Evolutionary conservation across 2,329 filamentous ascomycete species (phyloP).

Genomic region (Exophiala lecanii-corni): DNA sequence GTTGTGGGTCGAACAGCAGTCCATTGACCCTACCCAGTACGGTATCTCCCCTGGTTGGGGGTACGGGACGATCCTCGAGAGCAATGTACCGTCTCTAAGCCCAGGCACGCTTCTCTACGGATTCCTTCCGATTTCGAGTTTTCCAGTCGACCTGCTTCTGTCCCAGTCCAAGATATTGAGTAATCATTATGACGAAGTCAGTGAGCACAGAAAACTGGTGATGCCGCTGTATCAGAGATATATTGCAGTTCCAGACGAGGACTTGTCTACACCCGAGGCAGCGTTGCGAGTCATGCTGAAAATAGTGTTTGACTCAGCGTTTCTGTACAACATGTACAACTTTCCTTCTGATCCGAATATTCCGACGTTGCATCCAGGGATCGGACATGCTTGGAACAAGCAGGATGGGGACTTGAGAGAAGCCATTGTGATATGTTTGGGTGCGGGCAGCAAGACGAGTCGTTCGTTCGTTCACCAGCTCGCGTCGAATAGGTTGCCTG

Average conservation of each 20-base stretch:
- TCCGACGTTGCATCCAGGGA: conserved; percentile 17
- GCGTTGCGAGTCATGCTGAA: conserved; percentile 24
- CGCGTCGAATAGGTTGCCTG: conserved; percentile 14
- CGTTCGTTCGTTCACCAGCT: conserved; percentile 27
- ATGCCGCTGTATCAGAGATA: conserved; percentile 46
- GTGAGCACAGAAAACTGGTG: conserved; percentile 33
- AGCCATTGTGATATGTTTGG: conserved; percentile 33
- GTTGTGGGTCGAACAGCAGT: conserved; percentile 22
- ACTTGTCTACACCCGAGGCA: conserved; percentile 18
- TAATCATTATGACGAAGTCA: conserved; percentile 36
- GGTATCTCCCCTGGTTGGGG: conserved; percentile 47
- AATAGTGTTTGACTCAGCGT: conserved; percentile 29
- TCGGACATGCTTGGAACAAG: conserved; percentile 27
- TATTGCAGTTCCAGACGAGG: conserved; percentile 11
- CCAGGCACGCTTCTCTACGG: conserved; percentile 38
- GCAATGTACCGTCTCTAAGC: conserved; percentile 33
- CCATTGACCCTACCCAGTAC: conserved; percentile 36
- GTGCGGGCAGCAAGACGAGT: conserved; percentile 29
- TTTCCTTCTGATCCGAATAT: conserved; percentile 28
- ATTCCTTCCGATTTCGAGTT: conserved; percentile 40
- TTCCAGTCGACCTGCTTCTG: conserved; percentile 37
- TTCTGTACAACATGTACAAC: conserved; percentile 32
- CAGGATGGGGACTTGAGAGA: conserved; percentile 32
- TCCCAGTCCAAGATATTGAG: conserved; percentile 19
- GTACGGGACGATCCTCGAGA: conserved; percentile 41